phyloP scores from a whole-genome alignment of 257 asterid genomes.

The Fraxinus anomala region DNA sequence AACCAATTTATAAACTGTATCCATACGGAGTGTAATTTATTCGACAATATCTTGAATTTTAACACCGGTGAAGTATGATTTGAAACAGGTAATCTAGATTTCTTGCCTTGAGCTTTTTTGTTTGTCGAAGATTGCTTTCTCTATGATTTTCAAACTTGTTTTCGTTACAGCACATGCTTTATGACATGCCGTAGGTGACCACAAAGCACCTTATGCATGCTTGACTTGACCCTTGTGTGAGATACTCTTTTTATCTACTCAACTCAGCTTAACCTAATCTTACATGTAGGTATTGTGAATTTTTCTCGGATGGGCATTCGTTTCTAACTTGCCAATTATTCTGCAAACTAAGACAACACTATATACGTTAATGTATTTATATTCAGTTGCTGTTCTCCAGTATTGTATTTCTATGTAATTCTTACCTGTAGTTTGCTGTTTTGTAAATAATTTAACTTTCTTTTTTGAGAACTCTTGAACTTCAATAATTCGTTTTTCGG shows the following conservation, averaged over 20 bases:
- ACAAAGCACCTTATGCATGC: background rate
- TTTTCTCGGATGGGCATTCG: background rate
- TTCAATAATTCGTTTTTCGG: conserved; percentile 23
- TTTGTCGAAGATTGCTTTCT: background rate
- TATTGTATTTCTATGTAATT: background rate
- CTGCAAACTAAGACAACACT: background rate
- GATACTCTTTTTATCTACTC: background rate
- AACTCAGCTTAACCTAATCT: background rate
- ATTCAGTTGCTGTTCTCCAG: conserved; percentile 4
- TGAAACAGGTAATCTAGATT: background rate
- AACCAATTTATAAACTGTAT: no score
- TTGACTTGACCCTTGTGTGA: background rate
- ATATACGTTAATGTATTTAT: conserved; percentile 4
- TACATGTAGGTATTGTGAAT: background rate
- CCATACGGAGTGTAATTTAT: background rate
- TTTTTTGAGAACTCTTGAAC: conserved; percentile 19
- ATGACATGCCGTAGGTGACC: background rate
- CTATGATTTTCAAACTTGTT: background rate
- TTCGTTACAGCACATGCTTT: background rate
- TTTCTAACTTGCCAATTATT: background rate
- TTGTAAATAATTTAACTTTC: conserved; percentile 3
- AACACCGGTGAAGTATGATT: background rate
- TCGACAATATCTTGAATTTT: background rate
- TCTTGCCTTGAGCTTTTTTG: background rate
- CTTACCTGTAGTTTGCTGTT: background rate